Evolutionary conservation across 2,329 filamentous ascomycete species (phyloP), one percentile per base, ranked within the genome.

Genomic region (Aureobasidium sp.): DNA sequence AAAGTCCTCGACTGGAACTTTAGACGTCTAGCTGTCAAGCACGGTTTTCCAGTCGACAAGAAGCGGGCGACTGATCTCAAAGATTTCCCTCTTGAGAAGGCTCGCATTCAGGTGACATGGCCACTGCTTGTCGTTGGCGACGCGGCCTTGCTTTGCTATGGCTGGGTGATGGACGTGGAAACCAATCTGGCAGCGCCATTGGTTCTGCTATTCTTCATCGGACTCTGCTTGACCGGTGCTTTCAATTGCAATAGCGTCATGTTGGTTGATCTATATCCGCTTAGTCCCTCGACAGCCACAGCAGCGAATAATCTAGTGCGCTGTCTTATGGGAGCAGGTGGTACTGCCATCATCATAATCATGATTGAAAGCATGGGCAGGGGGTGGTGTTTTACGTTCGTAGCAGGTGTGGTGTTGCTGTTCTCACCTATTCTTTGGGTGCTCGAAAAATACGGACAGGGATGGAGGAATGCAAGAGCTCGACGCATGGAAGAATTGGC

Each of bases 1-100:
- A 78, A 79, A 2, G 66, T 84, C 1, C 79, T 89, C 39, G 88
- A 90, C 72, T 86, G 83, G 79, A 92, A 92, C 71, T 95, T 89
- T 72, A 80, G 84, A 7, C 82, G 87, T 43, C 81, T 86, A 51
- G 88, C 89, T 1, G 79, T 77, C 53, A 79, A 80, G 36, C 76
- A 87, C 17, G 85, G 85, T 6, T 77, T 91, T 63, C 75, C 77
- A 2, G 82, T 90, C 65, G 82, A 83, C 64, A 80, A 78, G 63
- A 84, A 82, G 65, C 82, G 84, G 10, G 81, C 78, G 17, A 76
- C 80, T 61, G 78, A 83, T 63, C 71, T 85, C n/a, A 67, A 69
- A 5, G 70, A 77, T 32, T 84, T 84, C 63, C 78, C 81, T 0
- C 78, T 85, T 47, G 82, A 80, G 65, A 70, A 71, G 17, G 75